Conservation (phyloP, 2,329 filamentous ascomycete genomes). For the Neopestalotiopsis clavispora region DNA sequence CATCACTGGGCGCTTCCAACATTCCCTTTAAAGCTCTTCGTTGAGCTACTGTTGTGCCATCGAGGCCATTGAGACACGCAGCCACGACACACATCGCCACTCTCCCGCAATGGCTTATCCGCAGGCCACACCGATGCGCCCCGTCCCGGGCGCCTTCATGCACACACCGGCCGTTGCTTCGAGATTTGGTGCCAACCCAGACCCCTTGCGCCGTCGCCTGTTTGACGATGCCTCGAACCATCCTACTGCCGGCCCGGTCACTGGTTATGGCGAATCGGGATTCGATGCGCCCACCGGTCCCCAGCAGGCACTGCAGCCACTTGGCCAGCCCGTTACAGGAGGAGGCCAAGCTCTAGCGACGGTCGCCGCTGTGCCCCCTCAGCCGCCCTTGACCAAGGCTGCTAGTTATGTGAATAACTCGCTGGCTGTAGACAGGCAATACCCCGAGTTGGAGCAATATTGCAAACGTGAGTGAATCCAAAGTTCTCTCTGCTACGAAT, state of each 20-base stretch:
- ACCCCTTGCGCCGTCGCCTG: conserved; percentile 57
- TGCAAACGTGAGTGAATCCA: conserved; percentile 72
- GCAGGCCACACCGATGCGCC: conserved; percentile 69
- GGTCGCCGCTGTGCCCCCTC: conserved; percentile 40
- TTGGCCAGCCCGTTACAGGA: background rate
- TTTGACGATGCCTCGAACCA: conserved; percentile 42
- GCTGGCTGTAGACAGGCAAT: conserved; percentile 76
- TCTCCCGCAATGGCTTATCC: conserved; percentile 56
- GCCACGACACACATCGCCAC: conserved; percentile 12
- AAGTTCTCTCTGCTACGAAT: conserved; percentile 2
- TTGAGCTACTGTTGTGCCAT: background rate
- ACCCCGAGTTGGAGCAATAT: conserved; percentile 88
- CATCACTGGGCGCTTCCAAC: conserved; percentile 25
- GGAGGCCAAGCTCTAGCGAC: conserved; percentile 29
- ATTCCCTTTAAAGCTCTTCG: conserved; percentile 7
- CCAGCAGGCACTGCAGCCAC: conserved; percentile 10
- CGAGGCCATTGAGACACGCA: conserved; percentile 25
- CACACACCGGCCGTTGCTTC: conserved; percentile 71
- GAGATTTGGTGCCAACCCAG: conserved; percentile 48
- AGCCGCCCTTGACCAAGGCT: conserved; percentile 71
- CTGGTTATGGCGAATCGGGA: conserved; percentile 18
- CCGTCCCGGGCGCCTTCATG: conserved; percentile 76
- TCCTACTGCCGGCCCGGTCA: conserved; percentile 22
- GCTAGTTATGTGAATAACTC: conserved; percentile 83
- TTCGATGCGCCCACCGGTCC: conserved; percentile 23